Conservation (phyloP, 305 asterid species). For the Fraxinus xanthoxyloides region DNA sequence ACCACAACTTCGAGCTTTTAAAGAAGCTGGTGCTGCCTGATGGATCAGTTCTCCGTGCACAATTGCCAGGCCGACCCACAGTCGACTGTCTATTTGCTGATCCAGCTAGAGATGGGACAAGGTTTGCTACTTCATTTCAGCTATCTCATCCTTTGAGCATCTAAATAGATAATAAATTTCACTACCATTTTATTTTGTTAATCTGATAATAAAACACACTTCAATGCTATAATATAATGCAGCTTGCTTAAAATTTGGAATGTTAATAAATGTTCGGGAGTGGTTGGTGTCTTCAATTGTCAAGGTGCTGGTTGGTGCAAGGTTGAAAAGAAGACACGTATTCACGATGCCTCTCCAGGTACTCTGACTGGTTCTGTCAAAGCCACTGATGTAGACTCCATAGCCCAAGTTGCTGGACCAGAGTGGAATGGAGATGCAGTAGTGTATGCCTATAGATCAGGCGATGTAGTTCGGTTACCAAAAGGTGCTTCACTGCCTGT, state of each 20-base stretch:
- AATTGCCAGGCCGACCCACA: slow-evolving; percentile 52
- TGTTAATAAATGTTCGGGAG: slow-evolving; percentile 44
- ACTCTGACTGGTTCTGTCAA: slow-evolving; percentile 40
- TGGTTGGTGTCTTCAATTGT: slow-evolving; percentile 53
- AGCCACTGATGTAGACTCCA: slow-evolving; percentile 36
- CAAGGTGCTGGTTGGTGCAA: slow-evolving; percentile 66
- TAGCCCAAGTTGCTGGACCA: slow-evolving; percentile 36
- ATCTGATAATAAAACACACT: neutral
- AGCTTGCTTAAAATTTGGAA: slow-evolving; percentile 59
- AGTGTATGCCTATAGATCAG: slow-evolving; percentile 43
- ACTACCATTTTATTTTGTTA: neutral
- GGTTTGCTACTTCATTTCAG: slow-evolving; percentile 19
- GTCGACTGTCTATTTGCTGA: slow-evolving; percentile 48
- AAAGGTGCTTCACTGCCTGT: slow-evolving; percentile 46
- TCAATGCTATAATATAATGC: slow-evolving; percentile 13
- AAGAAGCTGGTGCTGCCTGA: slow-evolving; percentile 50
- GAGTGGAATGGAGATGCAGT: slow-evolving; percentile 45
- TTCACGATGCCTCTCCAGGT: slow-evolving; percentile 47
- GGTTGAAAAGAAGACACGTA: slow-evolving; percentile 40
- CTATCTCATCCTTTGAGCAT: neutral
- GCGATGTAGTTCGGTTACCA: slow-evolving; percentile 36
- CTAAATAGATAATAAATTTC: neutral
- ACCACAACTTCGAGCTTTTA: slow-evolving; percentile 50
- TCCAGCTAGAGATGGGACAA: slow-evolving; percentile 56
- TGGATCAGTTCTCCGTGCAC: slow-evolving; percentile 51